Conservation (phyloP, 106 monocot genomes). For the Gastrodia elata region DNA sequence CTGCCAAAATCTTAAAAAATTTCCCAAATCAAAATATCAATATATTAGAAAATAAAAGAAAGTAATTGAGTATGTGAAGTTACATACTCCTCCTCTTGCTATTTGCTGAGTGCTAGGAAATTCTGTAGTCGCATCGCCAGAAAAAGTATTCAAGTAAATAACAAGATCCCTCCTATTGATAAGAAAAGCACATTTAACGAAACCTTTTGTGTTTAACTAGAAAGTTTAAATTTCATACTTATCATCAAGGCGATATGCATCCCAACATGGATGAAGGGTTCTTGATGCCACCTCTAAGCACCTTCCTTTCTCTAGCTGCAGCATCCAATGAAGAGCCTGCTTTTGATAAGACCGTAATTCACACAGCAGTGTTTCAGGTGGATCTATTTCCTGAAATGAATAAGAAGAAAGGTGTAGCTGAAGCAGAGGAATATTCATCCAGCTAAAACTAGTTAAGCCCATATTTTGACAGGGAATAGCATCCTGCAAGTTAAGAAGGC, state of each 20-base stretch:
- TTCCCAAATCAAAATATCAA: slow-evolving; percentile 12
- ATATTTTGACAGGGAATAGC: neutral
- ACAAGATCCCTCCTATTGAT: slow-evolving; percentile 51
- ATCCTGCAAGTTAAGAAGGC: neutral
- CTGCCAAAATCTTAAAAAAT: slow-evolving; percentile 78
- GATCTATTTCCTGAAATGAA: slow-evolving; percentile 51
- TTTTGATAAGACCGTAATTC: slow-evolving; percentile 86
- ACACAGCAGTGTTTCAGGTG: slow-evolving; percentile 58
- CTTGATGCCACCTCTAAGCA: slow-evolving; percentile 44
- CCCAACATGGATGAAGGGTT: slow-evolving; percentile 93
- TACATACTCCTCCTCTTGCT: slow-evolving; percentile 78
- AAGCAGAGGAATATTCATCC: neutral
- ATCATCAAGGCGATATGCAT: slow-evolving; percentile 72
- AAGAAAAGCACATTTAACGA: slow-evolving; percentile 5
- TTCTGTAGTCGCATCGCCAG: slow-evolving; percentile 73
- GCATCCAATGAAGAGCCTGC: slow-evolving; percentile 94
- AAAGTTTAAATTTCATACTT: slow-evolving; percentile 33
- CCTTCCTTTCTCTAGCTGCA: slow-evolving; percentile 68
- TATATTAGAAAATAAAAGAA: neutral
- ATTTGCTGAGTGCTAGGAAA: slow-evolving; percentile 86
- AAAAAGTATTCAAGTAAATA: slow-evolving; percentile 81
- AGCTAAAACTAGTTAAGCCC: neutral
- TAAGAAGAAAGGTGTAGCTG: neutral
- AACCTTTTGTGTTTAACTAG: neutral
- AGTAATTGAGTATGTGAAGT: neutral